phyloP scores from a whole-genome alignment of 1,284 basidiomycete genomes.

The Apiotrichum gamsii region DNA sequence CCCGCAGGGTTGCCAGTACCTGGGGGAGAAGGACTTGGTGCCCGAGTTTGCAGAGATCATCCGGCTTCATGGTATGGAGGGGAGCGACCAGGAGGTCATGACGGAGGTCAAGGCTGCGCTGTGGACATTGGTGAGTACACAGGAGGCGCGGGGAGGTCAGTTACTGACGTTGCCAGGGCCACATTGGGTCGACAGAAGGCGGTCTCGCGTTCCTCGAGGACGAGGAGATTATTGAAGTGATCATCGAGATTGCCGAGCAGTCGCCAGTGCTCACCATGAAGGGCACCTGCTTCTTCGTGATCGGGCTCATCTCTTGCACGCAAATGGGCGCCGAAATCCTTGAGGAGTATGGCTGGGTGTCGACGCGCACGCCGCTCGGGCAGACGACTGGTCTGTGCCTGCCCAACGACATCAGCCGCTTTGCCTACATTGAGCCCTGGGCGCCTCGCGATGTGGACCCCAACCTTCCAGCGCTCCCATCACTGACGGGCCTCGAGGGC shows the following conservation, averaged over 20 bases:
- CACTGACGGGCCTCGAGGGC: slow-evolving; percentile 66
- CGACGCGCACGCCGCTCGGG: slow-evolving; percentile 80
- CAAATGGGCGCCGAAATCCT: slow-evolving; percentile 71
- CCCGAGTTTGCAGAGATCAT: slow-evolving; percentile 85
- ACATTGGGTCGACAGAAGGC: slow-evolving; percentile 81
- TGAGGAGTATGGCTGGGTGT: slow-evolving; percentile 87
- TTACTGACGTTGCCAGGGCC: slow-evolving; percentile 58
- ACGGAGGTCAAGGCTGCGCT: slow-evolving; percentile 87
- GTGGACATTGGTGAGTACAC: slow-evolving; percentile 91
- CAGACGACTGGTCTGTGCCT: slow-evolving; percentile 83
- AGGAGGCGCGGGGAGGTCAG: no score
- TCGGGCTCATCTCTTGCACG: slow-evolving; percentile 74
- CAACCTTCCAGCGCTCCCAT: slow-evolving; percentile 54
- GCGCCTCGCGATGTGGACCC: slow-evolving; percentile 37
- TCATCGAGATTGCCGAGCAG: slow-evolving; percentile 84
- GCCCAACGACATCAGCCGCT: slow-evolving; percentile 71
- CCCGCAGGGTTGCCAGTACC: slow-evolving; percentile 80
- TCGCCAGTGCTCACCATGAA: slow-evolving; percentile 84
- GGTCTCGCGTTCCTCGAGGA: slow-evolving; percentile 93
- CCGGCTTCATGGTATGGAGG: slow-evolving; percentile 76
- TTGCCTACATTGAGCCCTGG: slow-evolving; percentile 79
- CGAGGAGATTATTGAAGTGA: slow-evolving; percentile 81
- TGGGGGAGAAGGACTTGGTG: slow-evolving; percentile 87
- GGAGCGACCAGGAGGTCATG: slow-evolving; percentile 73
- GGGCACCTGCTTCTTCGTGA: slow-evolving; percentile 94